These are phyloP conservation scores for Fagopyrum esculentum DNA, from an alignment of 148 eudicot species.

Conservation along the genomic window DNA sequence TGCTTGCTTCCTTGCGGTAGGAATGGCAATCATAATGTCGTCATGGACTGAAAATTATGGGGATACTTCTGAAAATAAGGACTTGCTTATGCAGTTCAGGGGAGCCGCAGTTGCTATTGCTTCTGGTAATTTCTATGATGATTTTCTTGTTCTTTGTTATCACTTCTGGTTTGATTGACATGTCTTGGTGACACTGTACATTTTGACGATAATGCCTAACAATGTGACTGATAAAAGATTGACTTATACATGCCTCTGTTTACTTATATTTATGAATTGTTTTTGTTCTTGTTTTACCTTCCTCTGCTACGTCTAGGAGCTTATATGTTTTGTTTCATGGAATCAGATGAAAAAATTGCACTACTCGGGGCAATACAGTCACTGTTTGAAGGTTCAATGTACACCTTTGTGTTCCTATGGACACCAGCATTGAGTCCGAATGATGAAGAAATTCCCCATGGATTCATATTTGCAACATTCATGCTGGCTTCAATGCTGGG, in stretches of 20 bases:
- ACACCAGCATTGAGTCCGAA: slow-evolving; percentile 97
- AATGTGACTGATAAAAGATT: no score
- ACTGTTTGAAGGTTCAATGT: slow-evolving; percentile 96
- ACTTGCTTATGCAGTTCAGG: slow-evolving; percentile 81
- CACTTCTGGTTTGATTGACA: background rate
- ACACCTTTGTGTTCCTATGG: slow-evolving; percentile 96
- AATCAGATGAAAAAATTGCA: slow-evolving; percentile 85
- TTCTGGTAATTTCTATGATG: slow-evolving; percentile 43
- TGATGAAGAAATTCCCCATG: slow-evolving; percentile 94
- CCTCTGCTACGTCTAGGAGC: no score
- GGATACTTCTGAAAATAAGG: slow-evolving; percentile 92
- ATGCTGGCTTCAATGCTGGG: slow-evolving; percentile 99
- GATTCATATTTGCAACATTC: slow-evolving; percentile 93
- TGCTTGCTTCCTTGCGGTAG: slow-evolving; percentile 84
- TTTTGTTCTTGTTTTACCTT: no score
- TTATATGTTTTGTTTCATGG: no score
- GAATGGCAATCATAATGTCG: slow-evolving; percentile 84
- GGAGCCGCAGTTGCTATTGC: slow-evolving; percentile 97
- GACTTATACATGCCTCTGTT: no score
- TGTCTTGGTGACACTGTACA: no score
- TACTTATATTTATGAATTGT: no score
- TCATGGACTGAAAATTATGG: slow-evolving; percentile 96
- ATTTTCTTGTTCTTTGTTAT: slow-evolving; percentile 6
- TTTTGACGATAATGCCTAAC: no score
- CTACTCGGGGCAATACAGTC: slow-evolving; percentile 96